Percentiles rank a stretch among this genome's conserved stretches.
Evolutionary conservation across 139 green algal species (phyloP).

Genomic region (Chlamydomonas sp.): DNA sequence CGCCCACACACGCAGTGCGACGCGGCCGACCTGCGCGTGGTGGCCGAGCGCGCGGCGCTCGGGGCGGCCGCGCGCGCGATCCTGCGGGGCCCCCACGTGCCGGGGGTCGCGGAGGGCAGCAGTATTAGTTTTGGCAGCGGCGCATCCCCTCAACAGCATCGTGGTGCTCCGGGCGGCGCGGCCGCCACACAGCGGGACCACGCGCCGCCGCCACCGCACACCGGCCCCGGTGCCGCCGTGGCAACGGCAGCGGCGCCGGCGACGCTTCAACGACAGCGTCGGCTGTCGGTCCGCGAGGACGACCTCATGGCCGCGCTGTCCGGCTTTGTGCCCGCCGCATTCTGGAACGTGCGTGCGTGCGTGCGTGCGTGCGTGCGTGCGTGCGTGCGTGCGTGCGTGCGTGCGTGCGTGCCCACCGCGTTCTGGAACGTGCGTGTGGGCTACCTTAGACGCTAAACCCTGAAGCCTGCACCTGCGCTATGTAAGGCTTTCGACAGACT

Average conservation of each 20-base stretch:
- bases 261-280: background rate
- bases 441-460: too few relatives aligned
- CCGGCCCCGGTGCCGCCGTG: background rate
- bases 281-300: background rate
- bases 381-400: too few relatives aligned
- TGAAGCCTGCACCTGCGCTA: too few relatives aligned
- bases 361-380: too few relatives aligned
- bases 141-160: too few relatives aligned
- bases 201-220: background rate
- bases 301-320: slow-evolving; percentile 47
- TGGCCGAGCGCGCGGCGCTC: slow-evolving; percentile 64
- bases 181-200: slow-evolving; percentile 1
- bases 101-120: background rate
- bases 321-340: slow-evolving; percentile 58
- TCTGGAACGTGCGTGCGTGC: slow-evolving; percentile 59
- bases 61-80: slow-evolving; percentile 34
- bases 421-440: too few relatives aligned
- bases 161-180: too few relatives aligned
- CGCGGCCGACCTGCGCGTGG: slow-evolving; percentile 52
- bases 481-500: too few relatives aligned
- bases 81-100: background rate
- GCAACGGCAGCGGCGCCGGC: background rate
- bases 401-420: too few relatives aligned
- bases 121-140: too few relatives aligned
- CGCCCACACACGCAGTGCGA: too few relatives aligned